Evolutionary conservation across 108 stramenopile genomes (phyloP).

Genomic region (Conticribra weissflogii): DNA sequence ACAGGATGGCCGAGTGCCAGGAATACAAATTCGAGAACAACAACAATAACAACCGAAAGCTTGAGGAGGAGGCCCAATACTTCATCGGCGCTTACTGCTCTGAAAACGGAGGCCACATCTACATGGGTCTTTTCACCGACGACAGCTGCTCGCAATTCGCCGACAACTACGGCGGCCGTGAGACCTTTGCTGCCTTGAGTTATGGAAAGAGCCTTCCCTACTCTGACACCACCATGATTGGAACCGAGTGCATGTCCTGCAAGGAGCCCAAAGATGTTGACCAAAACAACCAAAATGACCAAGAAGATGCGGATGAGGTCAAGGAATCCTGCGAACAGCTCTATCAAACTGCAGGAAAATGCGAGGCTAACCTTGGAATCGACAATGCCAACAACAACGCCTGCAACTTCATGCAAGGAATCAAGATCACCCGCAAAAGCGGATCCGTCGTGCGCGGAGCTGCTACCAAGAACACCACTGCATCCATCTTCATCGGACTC

Average conservation of each 20-base stretch:
- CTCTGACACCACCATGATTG: constrained; percentile 58
- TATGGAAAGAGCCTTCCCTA: constrained; percentile 62
- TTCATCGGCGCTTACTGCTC: constrained; percentile 84
- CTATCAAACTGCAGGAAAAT: constrained; percentile 73
- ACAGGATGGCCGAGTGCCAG: constrained; percentile 47
- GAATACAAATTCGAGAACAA: constrained; percentile 40
- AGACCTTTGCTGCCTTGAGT: constrained; percentile 48
- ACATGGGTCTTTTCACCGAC: constrained; percentile 81
- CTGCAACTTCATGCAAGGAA: constrained; percentile 82
- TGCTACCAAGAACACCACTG: constrained; percentile 61
- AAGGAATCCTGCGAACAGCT: constrained; percentile 70
- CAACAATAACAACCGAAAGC: constrained; percentile 41
- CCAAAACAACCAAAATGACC: constrained; percentile 43
- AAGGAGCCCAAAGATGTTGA: constrained; percentile 46
- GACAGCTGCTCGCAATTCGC: constrained; percentile 71
- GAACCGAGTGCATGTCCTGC: constrained; percentile 72
- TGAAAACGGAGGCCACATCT: constrained; percentile 74
- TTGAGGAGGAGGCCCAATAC: constrained; percentile 54
- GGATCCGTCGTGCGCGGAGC: constrained; percentile 51
- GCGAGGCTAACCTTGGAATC: constrained; percentile 49
- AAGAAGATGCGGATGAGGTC: constrained; percentile 56
- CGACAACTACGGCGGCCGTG: constrained; percentile 50
- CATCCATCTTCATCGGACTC: constrained; percentile 71
- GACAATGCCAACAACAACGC: constrained; percentile 60
- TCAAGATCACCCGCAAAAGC: constrained; percentile 70